These are phyloP conservation scores for Aphanomyces astaci DNA, from an alignment of 352 stramenopile genomes.

Conservation along the genomic window DNA sequence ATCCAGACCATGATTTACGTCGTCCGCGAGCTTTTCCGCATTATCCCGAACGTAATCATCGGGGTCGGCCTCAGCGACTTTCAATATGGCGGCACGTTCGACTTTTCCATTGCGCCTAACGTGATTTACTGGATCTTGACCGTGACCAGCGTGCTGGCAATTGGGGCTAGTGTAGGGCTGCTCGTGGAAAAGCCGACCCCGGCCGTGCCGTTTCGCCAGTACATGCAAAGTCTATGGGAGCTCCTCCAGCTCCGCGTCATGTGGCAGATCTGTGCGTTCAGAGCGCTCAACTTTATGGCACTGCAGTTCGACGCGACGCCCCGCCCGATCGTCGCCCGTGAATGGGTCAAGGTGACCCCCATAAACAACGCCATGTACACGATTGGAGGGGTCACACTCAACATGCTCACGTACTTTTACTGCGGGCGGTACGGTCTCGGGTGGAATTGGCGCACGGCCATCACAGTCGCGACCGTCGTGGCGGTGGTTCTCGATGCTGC, in stretches of 20 bases:
- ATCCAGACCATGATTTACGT: slow-evolving; percentile 55
- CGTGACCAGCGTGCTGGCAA: slow-evolving; percentile 37
- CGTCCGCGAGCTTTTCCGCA: slow-evolving; percentile 40
- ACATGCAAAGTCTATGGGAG: slow-evolving; percentile 44
- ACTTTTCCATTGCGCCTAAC: slow-evolving; percentile 38
- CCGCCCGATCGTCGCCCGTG: slow-evolving; percentile 42
- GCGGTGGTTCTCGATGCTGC: slow-evolving; percentile 35
- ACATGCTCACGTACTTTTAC: slow-evolving; percentile 36
- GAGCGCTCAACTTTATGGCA: slow-evolving; percentile 51
- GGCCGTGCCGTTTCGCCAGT: slow-evolving; percentile 25
- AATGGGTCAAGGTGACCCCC: slow-evolving; percentile 49
- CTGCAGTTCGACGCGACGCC: slow-evolving; percentile 54
- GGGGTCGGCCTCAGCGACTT: slow-evolving; percentile 42
- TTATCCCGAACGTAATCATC: slow-evolving; percentile 37
- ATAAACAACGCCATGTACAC: slow-evolving; percentile 47
- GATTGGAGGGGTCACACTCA: slow-evolving; percentile 41
- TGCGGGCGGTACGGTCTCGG: slow-evolving; percentile 36
- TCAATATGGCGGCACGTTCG: slow-evolving; percentile 47
- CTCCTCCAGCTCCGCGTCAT: slow-evolving; percentile 54
- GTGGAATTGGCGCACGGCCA: slow-evolving; percentile 52
- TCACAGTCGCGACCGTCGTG: slow-evolving; percentile 34
- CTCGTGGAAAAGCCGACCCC: slow-evolving; percentile 27
- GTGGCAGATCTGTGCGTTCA: slow-evolving; percentile 52
- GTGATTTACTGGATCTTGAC: slow-evolving; percentile 4
- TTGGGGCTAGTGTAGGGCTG: slow-evolving; percentile 30